Evolutionary conservation across 1,284 basidiomycete genomes (phyloP), one percentile per base, ranked within the genome.

Genomic region (Sporisorium scitamineum): DNA sequence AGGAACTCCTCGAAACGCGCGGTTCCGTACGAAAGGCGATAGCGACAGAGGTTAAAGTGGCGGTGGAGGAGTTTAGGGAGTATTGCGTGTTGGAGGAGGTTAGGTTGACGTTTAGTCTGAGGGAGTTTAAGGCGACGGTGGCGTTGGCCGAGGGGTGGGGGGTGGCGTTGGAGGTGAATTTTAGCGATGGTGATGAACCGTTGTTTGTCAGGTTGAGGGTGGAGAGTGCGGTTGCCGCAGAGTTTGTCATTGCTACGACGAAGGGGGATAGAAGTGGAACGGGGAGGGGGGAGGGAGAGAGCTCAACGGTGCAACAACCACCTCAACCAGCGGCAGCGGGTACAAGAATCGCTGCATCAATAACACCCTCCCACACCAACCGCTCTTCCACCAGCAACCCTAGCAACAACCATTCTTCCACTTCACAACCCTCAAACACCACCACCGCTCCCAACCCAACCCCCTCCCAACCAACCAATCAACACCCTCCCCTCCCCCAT

Each of bases 221-320:
- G 18, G 62, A 70, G 26, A 53, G 56, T 10, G 54, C 39, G 8
- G 51, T 79, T 0, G 55, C 41, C 2, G 80, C 69, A 7, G 78
- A 80, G 34, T 77, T 81, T 47, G 75, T 80, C 16, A 64, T 81
- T 18, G 80, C 80, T 18, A 81, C 79, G 1, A 74, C 76, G 0
- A 61, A 41, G n/a, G 66, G 39, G 3, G 70, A 66, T 8, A 27
- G 59, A 11, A n/a, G 58, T 4, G 54, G 11, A 26, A 24, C 47
- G 29, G n/a, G 55, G 58, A 5, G 32, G 39, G 27, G 9, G 31
- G 18, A 24, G 13, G 22, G 41, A 29, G n/a, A 26, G 42, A 5
- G 1, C 34, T 1, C 8, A 42, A 13, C 9, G 18, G 29, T 18
- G 39, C 26, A 54, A 5, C 18, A 20, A 20, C 32, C 20, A 41